Conservation (phyloP, 2,329 filamentous ascomycete genomes). For the Eutypa lata region DNA sequence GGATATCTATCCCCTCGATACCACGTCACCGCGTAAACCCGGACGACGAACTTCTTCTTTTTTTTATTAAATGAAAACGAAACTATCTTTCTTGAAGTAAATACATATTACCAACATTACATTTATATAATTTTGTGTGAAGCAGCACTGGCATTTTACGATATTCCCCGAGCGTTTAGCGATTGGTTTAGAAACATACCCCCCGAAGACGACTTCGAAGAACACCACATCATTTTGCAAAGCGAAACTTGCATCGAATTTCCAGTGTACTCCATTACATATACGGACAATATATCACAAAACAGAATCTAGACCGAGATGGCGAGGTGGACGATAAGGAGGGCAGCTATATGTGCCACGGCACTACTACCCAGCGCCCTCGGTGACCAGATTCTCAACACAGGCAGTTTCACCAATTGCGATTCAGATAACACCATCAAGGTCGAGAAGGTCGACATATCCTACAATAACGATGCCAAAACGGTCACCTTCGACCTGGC, state of each 20-base stretch:
- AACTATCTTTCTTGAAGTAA: not conserved
- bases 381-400: slow-evolving; percentile 72
- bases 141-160: not conserved
- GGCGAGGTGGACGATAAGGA: slow-evolving; percentile 27
- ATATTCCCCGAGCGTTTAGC: not conserved
- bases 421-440: slow-evolving; percentile 56
- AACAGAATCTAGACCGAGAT: slow-evolving; percentile 17
- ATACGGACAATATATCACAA: not conserved
- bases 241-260: not conserved
- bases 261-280: slow-evolving; percentile 2
- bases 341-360: slow-evolving; percentile 31
- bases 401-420: slow-evolving; percentile 77
- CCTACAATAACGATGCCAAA: slow-evolving; percentile 73
- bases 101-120: not conserved
- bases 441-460: slow-evolving; percentile 71
- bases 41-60: not conserved
- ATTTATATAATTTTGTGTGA: not conserved
- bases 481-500: slow-evolving; percentile 77
- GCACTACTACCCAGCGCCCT: slow-evolving; percentile 47
- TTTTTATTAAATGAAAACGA: no score
- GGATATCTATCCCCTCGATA: not conserved
- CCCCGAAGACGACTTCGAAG: not conserved
- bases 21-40: not conserved
- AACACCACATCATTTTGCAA: not conserved
- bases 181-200: not conserved